Evolutionary conservation across 306 rosid genomes (phyloP).

Genomic region (Corylus heterophylla): DNA sequence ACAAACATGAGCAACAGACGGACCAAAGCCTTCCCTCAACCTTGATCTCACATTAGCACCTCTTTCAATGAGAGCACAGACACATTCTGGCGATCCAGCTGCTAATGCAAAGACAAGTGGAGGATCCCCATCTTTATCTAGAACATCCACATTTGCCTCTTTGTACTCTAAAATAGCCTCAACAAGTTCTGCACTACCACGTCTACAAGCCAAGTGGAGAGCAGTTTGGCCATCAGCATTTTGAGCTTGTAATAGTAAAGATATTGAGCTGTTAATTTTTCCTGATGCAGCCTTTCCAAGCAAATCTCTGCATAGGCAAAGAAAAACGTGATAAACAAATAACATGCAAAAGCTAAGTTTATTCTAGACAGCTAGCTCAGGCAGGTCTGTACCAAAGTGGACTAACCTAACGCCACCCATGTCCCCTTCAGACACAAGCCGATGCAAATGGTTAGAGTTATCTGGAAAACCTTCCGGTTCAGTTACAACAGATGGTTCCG

Average conservation of each 20-base stretch:
- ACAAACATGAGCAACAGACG: slow-evolving; percentile 95
- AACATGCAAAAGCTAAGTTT: slow-evolving; percentile 16
- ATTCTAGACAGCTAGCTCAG: slow-evolving; percentile 22
- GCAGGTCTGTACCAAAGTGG: slow-evolving; percentile 24
- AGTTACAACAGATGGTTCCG: slow-evolving; percentile 58
- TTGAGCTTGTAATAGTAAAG: slow-evolving; percentile 78
- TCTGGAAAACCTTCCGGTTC: slow-evolving; percentile 59
- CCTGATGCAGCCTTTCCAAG: slow-evolving; percentile 68
- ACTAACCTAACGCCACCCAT: slow-evolving; percentile 80
- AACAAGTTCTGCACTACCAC: slow-evolving; percentile 88
- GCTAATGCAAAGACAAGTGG: slow-evolving; percentile 96
- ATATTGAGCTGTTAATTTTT: slow-evolving; percentile 53
- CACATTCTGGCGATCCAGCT: slow-evolving; percentile 97
- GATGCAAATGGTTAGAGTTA: slow-evolving; percentile 65
- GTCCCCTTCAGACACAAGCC: slow-evolving; percentile 87
- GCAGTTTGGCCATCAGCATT: slow-evolving; percentile 96
- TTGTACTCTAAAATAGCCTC: slow-evolving; percentile 75
- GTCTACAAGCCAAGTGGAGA: slow-evolving; percentile 95
- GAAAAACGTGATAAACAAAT: slow-evolving; percentile 21
- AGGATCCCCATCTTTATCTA: slow-evolving; percentile 98
- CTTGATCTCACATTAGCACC: slow-evolving; percentile 87
- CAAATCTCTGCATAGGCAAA: slow-evolving; percentile 63
- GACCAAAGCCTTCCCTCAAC: slow-evolving; percentile 90
- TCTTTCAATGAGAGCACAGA: slow-evolving; percentile 67
- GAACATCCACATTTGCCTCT: slow-evolving; percentile 88